Base-by-base conservation (phyloP, 1,139 yeast genomes). In the Torulaspora globosa region DNA sequence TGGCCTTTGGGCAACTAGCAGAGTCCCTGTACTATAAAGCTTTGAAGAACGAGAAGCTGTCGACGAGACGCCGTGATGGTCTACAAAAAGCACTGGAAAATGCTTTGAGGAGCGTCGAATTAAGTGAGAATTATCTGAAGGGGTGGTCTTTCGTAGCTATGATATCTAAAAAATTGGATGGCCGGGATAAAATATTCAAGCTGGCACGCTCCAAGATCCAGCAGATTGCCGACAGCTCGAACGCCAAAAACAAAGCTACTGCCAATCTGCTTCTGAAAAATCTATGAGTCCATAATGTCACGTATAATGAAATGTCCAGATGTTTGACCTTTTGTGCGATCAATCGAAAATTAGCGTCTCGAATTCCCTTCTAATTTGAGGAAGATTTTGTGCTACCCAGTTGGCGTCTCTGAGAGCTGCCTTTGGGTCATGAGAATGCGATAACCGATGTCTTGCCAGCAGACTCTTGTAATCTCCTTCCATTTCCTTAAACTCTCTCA, bases 401-500 rank as follows among this genome's bases (percentile, higher is more conserved):
- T 84, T 80, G 28, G 84, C 75, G 63, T 92, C 97, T 49, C 97
- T 73, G 44, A 92, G 66, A 36, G 76, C 73, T 44, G 82, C 79
- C 53, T 92, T 83, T 19, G 90, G 92, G 63, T 90, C 97, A 40
- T 70, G 73, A 1, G 73, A 61, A 43, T 70, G 72, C 1, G 73
- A 59, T 18, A 49, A 28, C 15, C 48, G 51, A 38, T 57, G 55
- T 33, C 70, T 71, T 37, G 67, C 64, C 27, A 73, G 62, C n/a
- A 89, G 74, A 23, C 72, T 75, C 12, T 72, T 74, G 67, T 87
- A 89, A 2, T 74, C 70, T 33, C 75, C 80, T 63, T 90, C 95
- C 60, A 81, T 87, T 53, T 75, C 78, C 62, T 82, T 83, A 66
- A 82, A 82, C 67, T 92, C 97, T 52, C 96, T 70, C 24, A 90